These are phyloP conservation scores for Antrodiella citrinella DNA, from an alignment of 768 basidiomycete species.

Conservation along the genomic window DNA sequence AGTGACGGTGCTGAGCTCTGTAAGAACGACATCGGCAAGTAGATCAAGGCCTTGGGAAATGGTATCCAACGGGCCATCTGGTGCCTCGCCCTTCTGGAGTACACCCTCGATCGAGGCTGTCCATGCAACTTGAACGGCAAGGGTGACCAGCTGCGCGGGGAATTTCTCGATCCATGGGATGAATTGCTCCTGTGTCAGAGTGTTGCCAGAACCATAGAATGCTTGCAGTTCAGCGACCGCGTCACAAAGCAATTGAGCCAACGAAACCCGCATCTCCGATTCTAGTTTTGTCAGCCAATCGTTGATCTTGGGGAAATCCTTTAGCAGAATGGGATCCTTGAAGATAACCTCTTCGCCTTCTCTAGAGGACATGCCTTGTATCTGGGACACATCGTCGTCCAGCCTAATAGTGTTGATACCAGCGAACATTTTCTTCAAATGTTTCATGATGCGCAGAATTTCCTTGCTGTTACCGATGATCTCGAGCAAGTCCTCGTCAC, in stretches of 20 bases:
- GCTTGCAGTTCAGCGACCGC: conserved; percentile 72
- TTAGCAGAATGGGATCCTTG: conserved; percentile 73
- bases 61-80: conserved; percentile 64
- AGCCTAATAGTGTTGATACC: conserved; percentile 86
- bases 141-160: conserved; percentile 91
- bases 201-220: conserved; percentile 65
- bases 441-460: conserved; percentile 96
- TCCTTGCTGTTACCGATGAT: conserved; percentile 99
- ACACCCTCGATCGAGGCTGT: conserved; percentile 74
- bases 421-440: conserved; percentile 99
- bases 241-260: conserved; percentile 74
- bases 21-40: conserved; percentile 93
- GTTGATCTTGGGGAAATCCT: conserved; percentile 96
- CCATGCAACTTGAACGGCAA: conserved; percentile 96
- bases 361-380: conserved; percentile 89
- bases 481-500: conserved; percentile 96
- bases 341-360: conserved; percentile 94
- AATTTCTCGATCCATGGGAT: conserved; percentile 90
- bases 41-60: conserved; percentile 82
- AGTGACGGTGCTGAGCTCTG: conserved; percentile 82
- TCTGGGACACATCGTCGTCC: conserved; percentile 81
- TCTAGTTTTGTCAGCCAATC: conserved; percentile 95
- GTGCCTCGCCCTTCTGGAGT: conserved; percentile 44
- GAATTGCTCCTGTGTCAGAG: conserved; percentile 58
- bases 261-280: conserved; percentile 83